phyloP scores from a whole-genome alignment of 1,284 basidiomycete species.

The Cutaneotrichosporon mucoides region DNA sequence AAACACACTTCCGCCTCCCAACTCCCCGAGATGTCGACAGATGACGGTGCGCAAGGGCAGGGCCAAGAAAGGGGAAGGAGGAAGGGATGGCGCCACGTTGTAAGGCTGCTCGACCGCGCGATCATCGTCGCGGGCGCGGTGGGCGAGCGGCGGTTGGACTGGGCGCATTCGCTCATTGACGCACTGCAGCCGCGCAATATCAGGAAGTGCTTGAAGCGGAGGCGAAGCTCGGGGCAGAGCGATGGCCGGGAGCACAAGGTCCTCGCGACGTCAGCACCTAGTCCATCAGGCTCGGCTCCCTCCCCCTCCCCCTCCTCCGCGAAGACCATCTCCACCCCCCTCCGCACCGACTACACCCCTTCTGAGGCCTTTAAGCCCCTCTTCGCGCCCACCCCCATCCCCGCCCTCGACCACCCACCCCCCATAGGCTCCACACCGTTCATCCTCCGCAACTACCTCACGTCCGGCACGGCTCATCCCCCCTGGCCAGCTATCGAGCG shows the following conservation, averaged over 20 bases:
- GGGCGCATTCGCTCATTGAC: constrained; percentile 61
- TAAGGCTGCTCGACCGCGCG: constrained; percentile 67
- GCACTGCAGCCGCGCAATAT: constrained; percentile 7
- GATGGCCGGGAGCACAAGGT: background rate
- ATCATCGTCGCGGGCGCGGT: constrained; percentile 79
- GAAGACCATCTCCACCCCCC: background rate
- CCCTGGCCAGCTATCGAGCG: constrained; percentile 53
- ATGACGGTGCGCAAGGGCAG: too few relatives aligned
- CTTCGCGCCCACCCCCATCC: constrained; percentile 42
- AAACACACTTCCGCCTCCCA: too few relatives aligned
- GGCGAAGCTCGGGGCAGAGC: background rate
- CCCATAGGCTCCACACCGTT: constrained; percentile 64
- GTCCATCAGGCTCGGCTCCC: background rate
- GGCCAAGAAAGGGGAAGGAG: too few relatives aligned
- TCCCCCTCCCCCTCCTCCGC: too few relatives aligned
- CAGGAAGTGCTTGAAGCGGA: too few relatives aligned
- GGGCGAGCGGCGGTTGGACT: constrained; percentile 59
- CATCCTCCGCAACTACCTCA: constrained; percentile 59
- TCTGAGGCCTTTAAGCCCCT: constrained; percentile 42
- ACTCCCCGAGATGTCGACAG: too few relatives aligned
- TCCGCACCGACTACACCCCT: background rate
- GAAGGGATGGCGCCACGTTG: constrained; percentile 16
- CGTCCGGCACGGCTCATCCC: constrained; percentile 66
- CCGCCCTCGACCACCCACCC: constrained; percentile 21
- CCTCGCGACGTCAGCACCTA: background rate